Evolutionary conservation across 2,329 filamentous ascomycete genomes (phyloP), one percentile per base, ranked within the genome.

Genomic region (Coleophoma crateriformis): DNA sequence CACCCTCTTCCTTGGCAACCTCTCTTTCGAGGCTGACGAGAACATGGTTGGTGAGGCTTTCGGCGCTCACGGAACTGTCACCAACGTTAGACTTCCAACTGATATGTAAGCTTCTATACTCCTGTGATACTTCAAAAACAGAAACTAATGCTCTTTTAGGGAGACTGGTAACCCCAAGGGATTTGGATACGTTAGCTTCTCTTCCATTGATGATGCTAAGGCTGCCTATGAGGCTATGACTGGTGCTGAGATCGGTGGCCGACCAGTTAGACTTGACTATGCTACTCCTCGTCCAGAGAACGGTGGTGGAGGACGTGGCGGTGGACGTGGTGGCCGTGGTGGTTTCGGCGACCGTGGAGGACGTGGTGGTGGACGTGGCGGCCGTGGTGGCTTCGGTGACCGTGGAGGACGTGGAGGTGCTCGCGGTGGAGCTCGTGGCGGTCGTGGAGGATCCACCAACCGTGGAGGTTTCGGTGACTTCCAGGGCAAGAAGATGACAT

Each of bases 121-220:
- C 11, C 35, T 46, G 8, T 27, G 7, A 19, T 17, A 37, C 3
- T 19, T 17, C 11, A 15, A 15, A 17, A n/a, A 45, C 46, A 20
- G 13, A n/a, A 52, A 45, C 60, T 68, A 62, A 68, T 49, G 32
- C 37, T 40, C 49, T 27, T 19, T 37, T 34, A 71, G 74, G 56
- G 84, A 87, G 50, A 79, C 77, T 51, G 84, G 84, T 52, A 75
- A 76, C 53, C 79, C 79, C 62, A 88, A 88, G 77, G 85, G 85
- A 49, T 88, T 87, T 68, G 85, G 84, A 50, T 89, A 89, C 69
- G 79, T 88, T 53, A 82, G 84, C 68, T 88, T 84, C 71, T 69
- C 70, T 46, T 80, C 79, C 37, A 71, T 85, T 53, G 84, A 88
- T 33, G 84, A 88, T 66, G 84, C 85, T 54, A 78, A 77, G 60